phyloP scores from a whole-genome alignment of 2,329 filamentous ascomycete species.

The Nigrograna mackinnonii region DNA sequence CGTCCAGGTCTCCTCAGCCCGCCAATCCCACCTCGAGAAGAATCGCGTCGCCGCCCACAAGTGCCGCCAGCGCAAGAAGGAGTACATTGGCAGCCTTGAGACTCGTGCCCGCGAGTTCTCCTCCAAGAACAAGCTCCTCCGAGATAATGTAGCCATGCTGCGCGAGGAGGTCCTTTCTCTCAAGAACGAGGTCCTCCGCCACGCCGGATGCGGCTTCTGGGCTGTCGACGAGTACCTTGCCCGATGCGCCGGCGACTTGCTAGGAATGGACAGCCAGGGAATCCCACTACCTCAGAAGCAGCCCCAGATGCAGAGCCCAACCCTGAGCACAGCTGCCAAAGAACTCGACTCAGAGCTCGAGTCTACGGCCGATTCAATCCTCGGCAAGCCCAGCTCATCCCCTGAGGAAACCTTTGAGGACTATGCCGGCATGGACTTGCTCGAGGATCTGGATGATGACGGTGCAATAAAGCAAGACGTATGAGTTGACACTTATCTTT shows the following conservation, averaged over 20 bases:
- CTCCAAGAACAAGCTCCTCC: conserved; percentile 36
- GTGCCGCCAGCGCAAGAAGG: conserved; percentile 71
- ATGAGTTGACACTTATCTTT: too few relatives aligned
- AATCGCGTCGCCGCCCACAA: conserved; percentile 76
- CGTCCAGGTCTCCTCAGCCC: conserved; percentile 37
- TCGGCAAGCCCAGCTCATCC: conserved; percentile 8
- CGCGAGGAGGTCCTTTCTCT: conserved; percentile 39
- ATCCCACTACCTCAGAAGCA: conserved; percentile 6
- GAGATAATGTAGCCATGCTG: conserved; percentile 35
- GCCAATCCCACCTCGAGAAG: conserved; percentile 59
- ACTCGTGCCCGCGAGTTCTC: conserved; percentile 45
- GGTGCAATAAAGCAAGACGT: too few relatives aligned
- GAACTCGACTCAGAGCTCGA: conserved; percentile 6
- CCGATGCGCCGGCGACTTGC: conserved; percentile 36
- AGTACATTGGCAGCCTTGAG: conserved; percentile 57
- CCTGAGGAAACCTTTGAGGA: conserved; percentile 14
- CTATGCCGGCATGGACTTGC: conserved; percentile 34
- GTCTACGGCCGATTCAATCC: conserved; percentile 16
- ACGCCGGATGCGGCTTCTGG: conserved; percentile 42
- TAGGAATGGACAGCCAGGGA: conserved; percentile 25
- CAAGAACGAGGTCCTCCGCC: conserved; percentile 40
- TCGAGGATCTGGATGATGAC: conserved; percentile 34
- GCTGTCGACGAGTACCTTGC: conserved; percentile 42
- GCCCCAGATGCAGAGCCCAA: conserved; percentile 9
- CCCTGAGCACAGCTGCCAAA: conserved; percentile 1